phyloP scores from a whole-genome alignment of 208 protist species.

The Trypanosoma vivax region DNA sequence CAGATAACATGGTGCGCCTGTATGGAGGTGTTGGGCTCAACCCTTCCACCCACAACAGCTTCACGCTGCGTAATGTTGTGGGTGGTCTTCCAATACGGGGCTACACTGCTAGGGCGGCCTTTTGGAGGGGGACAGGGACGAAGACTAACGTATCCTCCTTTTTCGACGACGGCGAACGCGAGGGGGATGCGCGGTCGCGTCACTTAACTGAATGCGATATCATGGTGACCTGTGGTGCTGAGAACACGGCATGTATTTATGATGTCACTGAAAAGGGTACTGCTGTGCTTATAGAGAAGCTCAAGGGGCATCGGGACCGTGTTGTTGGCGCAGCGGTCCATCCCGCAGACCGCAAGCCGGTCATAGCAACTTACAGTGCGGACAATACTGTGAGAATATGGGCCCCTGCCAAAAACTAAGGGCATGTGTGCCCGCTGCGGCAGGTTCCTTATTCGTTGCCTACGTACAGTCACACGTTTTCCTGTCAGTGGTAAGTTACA shows the following conservation, averaged over 20 bases:
- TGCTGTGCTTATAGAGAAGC: slow-evolving; percentile 43
- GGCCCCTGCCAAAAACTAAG: slow-evolving; percentile 64
- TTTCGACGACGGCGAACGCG: slow-evolving; percentile 82
- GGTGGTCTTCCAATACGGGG: slow-evolving; percentile 53
- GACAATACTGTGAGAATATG: slow-evolving; percentile 82
- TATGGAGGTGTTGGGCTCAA: slow-evolving; percentile 49
- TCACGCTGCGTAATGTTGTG: slow-evolving; percentile 69
- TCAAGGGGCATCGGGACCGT: slow-evolving; percentile 81
- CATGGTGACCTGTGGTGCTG: slow-evolving; percentile 56
- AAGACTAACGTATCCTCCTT: slow-evolving; percentile 63
- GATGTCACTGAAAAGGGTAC: slow-evolving; percentile 72
- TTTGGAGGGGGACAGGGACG: slow-evolving; percentile 67
- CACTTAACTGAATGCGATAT: slow-evolving; percentile 78
- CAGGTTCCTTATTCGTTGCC: no score
- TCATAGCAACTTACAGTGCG: slow-evolving; percentile 80
- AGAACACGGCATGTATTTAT: slow-evolving; percentile 74
- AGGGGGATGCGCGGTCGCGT: slow-evolving; percentile 41
- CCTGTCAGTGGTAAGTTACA: no score
- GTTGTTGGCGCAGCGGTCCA: slow-evolving; percentile 72
- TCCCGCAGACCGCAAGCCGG: slow-evolving; percentile 45
- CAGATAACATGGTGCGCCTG: slow-evolving; percentile 79
- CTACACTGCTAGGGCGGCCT: slow-evolving; percentile 48
- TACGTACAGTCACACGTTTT: no score
- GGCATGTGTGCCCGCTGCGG: no score
- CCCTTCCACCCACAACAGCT: slow-evolving; percentile 32